Evolutionary conservation across 495 filamentous ascomycete genomes (phyloP).

Genomic region (Schizothecium vesticola): DNA sequence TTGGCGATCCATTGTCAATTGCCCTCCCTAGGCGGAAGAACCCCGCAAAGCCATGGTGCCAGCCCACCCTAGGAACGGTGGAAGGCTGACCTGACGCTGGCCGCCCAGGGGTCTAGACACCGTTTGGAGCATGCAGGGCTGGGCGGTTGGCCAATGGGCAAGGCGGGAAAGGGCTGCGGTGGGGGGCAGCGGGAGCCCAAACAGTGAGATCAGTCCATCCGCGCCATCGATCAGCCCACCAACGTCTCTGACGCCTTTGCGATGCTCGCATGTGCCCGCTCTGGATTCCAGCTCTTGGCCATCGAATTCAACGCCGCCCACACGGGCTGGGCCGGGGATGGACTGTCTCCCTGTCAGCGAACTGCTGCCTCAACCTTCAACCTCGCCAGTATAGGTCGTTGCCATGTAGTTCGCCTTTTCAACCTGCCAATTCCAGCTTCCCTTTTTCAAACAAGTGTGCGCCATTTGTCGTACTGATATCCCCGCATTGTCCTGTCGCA

Average conservation of each 20-base stretch:
- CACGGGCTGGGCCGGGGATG: too few relatives aligned
- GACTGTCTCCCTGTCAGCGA: too few relatives aligned
- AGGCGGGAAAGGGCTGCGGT: not conserved
- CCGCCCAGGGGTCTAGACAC: conserved; percentile 20
- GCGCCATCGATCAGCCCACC: conserved; percentile 29
- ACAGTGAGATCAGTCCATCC: conserved; percentile 28
- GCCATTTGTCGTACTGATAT: not conserved
- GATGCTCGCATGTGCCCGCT: conserved; percentile 22
- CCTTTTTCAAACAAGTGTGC: not conserved
- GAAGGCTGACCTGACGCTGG: conserved; percentile 18
- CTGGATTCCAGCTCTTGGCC: not conserved
- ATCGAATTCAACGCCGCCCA: too few relatives aligned
- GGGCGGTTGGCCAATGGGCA: conserved; percentile 15
- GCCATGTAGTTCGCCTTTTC: too few relatives aligned
- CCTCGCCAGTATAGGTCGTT: too few relatives aligned
- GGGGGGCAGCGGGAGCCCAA: conserved; percentile 5
- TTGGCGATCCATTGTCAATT: not conserved
- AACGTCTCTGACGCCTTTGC: conserved; percentile 11
- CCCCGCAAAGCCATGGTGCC: not conserved
- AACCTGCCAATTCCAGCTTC: not conserved
- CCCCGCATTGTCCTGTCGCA: not conserved
- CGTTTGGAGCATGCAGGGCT: conserved; percentile 16
- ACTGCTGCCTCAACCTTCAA: too few relatives aligned
- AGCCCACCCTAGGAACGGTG: not conserved
- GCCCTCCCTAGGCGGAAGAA: not conserved